These are phyloP conservation scores for Agrocybe pediades DNA, from an alignment of 768 basidiomycete genomes.

Conservation along the genomic window DNA sequence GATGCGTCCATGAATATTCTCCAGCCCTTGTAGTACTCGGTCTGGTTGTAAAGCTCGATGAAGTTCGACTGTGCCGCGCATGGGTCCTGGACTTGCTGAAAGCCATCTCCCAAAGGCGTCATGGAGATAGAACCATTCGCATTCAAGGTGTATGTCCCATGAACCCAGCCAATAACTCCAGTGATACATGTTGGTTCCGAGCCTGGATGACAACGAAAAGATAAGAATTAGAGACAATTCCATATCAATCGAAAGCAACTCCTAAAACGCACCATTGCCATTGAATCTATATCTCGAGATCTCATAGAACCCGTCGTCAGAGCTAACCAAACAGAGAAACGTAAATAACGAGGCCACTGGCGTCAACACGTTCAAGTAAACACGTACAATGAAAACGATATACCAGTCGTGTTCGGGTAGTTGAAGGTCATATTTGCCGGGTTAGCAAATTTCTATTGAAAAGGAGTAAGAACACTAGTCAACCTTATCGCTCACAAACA, in stretches of 20 bases:
- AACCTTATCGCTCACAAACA: constrained; percentile 4
- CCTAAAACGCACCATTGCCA: constrained; percentile 67
- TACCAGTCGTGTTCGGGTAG: constrained; percentile 85
- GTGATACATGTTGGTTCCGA: constrained; percentile 87
- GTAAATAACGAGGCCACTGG: constrained; percentile 7
- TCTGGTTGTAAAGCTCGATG: constrained; percentile 80
- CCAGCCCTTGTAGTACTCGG: constrained; percentile 68
- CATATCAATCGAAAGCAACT: not conserved
- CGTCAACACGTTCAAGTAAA: not conserved
- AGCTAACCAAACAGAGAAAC: constrained; percentile 40
- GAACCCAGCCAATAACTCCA: constrained; percentile 86
- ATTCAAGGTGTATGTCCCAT: constrained; percentile 72
- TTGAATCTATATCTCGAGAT: constrained; percentile 88
- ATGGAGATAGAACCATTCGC: constrained; percentile 81
- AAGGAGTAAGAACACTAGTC: constrained; percentile 9
- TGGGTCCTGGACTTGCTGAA: constrained; percentile 92
- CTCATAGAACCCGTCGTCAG: constrained; percentile 80
- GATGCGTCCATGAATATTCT: constrained; percentile 68
- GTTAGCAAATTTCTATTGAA: constrained; percentile 73
- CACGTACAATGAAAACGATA: constrained; percentile 88
- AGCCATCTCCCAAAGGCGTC: constrained; percentile 81
- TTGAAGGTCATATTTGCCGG: constrained; percentile 81
- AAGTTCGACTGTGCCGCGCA: constrained; percentile 90
- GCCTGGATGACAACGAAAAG: constrained; percentile 42
- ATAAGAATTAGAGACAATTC: not conserved